Base-by-base conservation (phyloP, 306 rosid species). In the Macrotyloma uniflorum region DNA sequence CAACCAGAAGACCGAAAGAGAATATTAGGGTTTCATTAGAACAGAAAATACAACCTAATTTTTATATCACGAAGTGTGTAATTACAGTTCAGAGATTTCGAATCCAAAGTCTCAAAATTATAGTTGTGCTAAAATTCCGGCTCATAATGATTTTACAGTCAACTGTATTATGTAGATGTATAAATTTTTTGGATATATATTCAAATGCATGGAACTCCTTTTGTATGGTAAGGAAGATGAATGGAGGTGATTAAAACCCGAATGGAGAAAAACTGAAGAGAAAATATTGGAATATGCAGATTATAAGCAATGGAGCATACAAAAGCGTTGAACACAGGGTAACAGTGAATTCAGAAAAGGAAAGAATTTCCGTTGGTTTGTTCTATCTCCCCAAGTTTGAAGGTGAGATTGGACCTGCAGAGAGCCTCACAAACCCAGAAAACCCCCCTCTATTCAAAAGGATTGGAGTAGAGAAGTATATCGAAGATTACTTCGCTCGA, bases 301-400 rank as follows among this genome's bases (percentile, higher is more conserved):
- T 90, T 15, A 24, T 90, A 79, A 92, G 95, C 85, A 90, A 92
- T 35, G 91, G 93, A 13, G 45, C 64, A 9, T 92, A 90, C 74
- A 79, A 38, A 19, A 92, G 97, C 80, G 75, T 83, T 8, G 95
- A 92, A 79, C 95, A 92, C 70, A 90, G 88, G 49, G 97, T 18
- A 68, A 77, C 45, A 13, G 90, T 87, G 79, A 92, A 92, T 57
- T 53, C 90, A 64, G 81, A 76, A 42, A 90, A 84, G 20, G 93
- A 85, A 61, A 88, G 95, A 58, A 84, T 90, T 7, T 92, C 97
- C 0, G 4, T 86, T 0, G 93, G 91, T 1, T 64, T 81, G 77
- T 88, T 91, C 82, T 83, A 83, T 80, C 72, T 47, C 54, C 87
- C 90, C 6, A 89, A 83, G 63, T 61, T 76, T 47, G 82, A 90